phyloP scores from a whole-genome alignment of 176 grass and related monocot genomes.

The Aegilops tauschii region DNA sequence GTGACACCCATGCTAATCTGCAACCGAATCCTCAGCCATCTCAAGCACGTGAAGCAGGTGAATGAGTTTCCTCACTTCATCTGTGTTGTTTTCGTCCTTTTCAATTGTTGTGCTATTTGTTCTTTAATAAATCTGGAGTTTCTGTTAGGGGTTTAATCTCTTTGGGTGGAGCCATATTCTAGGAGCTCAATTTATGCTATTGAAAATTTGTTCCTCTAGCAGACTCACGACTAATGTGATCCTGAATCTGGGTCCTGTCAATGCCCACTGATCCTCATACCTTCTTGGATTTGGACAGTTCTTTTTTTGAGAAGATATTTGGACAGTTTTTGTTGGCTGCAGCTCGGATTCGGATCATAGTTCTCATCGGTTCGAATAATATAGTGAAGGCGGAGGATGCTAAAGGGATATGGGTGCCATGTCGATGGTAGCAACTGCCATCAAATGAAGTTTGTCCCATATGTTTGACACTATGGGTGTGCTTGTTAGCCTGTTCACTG shows the following conservation, averaged over 20 bases:
- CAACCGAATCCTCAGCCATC: slow-evolving; percentile 43
- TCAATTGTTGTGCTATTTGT: slow-evolving; percentile 15
- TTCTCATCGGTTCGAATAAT: too few relatives aligned
- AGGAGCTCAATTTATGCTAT: neutral
- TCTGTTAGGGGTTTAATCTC: neutral
- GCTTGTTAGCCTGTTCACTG: neutral
- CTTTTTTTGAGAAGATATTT: too few relatives aligned
- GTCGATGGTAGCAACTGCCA: neutral
- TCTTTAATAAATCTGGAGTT: slow-evolving; percentile 18
- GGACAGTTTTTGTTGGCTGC: too few relatives aligned
- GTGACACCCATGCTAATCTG: slow-evolving; percentile 49
- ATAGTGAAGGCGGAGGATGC: neutral
- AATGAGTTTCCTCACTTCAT: slow-evolving; percentile 14
- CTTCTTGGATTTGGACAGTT: too few relatives aligned
- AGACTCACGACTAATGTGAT: neutral
- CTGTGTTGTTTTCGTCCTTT: slow-evolving; percentile 19
- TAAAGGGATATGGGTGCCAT: neutral
- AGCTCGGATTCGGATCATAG: too few relatives aligned
- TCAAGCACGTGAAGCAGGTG: slow-evolving; percentile 50
- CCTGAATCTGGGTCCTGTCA: neutral
- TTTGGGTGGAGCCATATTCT: neutral
- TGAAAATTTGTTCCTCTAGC: neutral
- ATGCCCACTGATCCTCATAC: neutral
- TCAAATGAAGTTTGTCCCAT: neutral
- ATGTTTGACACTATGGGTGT: neutral